Base-by-base conservation (phyloP, 208 protist genomes). In the Leishmania tropica region DNA sequence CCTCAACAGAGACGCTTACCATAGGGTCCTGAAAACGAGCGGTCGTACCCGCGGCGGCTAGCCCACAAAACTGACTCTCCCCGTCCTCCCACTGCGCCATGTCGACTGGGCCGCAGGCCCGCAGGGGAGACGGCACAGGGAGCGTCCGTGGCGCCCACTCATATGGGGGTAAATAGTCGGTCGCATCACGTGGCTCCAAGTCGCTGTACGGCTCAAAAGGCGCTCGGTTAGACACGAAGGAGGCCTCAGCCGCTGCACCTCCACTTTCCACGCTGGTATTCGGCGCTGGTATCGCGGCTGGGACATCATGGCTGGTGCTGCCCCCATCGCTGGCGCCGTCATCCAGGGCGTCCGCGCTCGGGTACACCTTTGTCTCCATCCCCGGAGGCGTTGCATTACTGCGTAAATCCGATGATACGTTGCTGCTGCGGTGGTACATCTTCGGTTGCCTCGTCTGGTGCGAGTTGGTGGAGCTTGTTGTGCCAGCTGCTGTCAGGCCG, bases 121-220 rank as follows among this genome's bases (percentile, higher is more conserved):
- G 54, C 53, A 56, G 45, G 17, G 72, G 77, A 1, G 78, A 79
- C 0, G 72, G 54, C 51, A 85, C 65, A 64, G 65, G 78, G 60
- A 82, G 62, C 13, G 82, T 79, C 35, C 82, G 77, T 28, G 78
- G 82, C 1, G 70, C 82, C 82, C 82, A 85, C 74, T 85, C 82
- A 67, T 85, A 85, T 21, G 78, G 78, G 1, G 82, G 82, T 65
- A 85, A 58, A 17, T 19, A 24, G n/a, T 48, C 65, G 21, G 75
- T 73, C n/a, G 24, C 78, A 45, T 76, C 82, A 11, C n/a, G n/a
- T 3, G 37, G 53, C 54, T 35, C 64, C 7, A 85, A 40, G 73
- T 79, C 72, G 51, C 7, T 75, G 62, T 82, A 82, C 42, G 73
- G 73, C 72, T 81, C 82, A 68, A 72, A 85, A 54, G 76, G 40